Conservation (phyloP, 768 basidiomycete species). For the Brasilioporus rufonigricans region DNA sequence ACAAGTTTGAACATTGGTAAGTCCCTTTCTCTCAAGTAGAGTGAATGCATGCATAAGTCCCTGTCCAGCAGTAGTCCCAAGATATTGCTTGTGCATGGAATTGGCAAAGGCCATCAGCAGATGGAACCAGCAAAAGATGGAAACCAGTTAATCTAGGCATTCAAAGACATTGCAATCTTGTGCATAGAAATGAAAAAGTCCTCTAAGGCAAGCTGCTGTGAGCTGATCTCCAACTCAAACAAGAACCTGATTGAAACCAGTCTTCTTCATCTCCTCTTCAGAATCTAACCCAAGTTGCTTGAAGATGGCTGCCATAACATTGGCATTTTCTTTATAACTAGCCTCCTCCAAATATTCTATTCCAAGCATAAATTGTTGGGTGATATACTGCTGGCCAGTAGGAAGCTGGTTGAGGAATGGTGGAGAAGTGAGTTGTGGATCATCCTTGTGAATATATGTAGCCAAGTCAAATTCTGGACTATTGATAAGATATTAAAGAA, state of each 20-base stretch:
- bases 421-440: slow-evolving; percentile 15
- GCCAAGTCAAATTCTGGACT: slow-evolving; percentile 30
- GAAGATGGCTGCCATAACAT: slow-evolving; percentile 17
- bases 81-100: slow-evolving; percentile 42
- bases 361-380: slow-evolving; percentile 35
- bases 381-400: slow-evolving; percentile 24
- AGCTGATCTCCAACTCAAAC: slow-evolving; percentile 39
- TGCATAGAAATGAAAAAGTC: slow-evolving; percentile 33
- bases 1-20: neutral
- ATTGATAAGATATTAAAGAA: slow-evolving; percentile 29
- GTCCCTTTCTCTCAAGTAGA: neutral
- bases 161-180: slow-evolving; percentile 42
- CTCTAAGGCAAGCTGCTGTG: slow-evolving; percentile 34
- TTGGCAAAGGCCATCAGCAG: slow-evolving; percentile 38
- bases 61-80: neutral
- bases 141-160: slow-evolving; percentile 34
- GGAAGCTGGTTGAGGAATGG: slow-evolving; percentile 28
- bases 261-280: slow-evolving; percentile 20
- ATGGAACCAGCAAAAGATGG: slow-evolving; percentile 42
- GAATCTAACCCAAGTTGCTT: slow-evolving; percentile 13
- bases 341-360: slow-evolving; percentile 38
- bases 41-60: slow-evolving; percentile 2
- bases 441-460: slow-evolving; percentile 23
- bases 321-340: slow-evolving; percentile 37
- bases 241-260: slow-evolving; percentile 24